Evolutionary conservation across 257 asterid genomes (phyloP).

Genomic region (Penstemon eatonii): DNA sequence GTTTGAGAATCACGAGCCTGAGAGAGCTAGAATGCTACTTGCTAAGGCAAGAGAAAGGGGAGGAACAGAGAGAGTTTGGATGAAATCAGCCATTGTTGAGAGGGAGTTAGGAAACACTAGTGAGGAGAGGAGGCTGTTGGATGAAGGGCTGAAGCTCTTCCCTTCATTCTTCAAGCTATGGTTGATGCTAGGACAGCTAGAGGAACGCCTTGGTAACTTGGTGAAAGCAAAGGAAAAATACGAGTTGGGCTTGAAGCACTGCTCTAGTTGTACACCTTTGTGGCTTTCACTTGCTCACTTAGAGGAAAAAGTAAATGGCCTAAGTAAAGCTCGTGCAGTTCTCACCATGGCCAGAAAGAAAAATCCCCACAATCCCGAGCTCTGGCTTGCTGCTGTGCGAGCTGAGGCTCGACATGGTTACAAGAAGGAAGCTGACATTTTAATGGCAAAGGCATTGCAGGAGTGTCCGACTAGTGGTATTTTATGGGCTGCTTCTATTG

Average conservation of each 20-base stretch:
- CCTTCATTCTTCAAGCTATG: constrained; percentile 83
- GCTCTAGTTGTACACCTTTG: constrained; percentile 63
- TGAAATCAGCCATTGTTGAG: constrained; percentile 95
- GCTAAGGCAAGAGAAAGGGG: constrained; percentile 92
- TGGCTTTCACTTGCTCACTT: constrained; percentile 87
- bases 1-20: constrained; percentile 92
- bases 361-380: constrained; percentile 75
- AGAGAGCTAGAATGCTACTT: constrained; percentile 84
- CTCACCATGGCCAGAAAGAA: constrained; percentile 79
- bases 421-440: constrained; percentile 76
- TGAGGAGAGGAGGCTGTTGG: constrained; percentile 74
- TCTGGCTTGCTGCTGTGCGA: constrained; percentile 89
- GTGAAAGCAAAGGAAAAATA: constrained; percentile 63
- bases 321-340: constrained; percentile 82
- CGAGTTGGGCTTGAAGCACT: constrained; percentile 68
- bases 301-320: constrained; percentile 70
- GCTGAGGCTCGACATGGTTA: constrained; percentile 76
- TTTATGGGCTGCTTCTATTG: constrained; percentile 77
- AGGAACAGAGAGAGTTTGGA: constrained; percentile 94
- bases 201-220: constrained; percentile 67
- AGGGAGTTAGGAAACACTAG: constrained; percentile 75
- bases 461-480: constrained; percentile 84
- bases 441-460: constrained; percentile 92
- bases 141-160: constrained; percentile 72
- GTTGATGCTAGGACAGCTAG: constrained; percentile 92